Evolutionary conservation across 1,139 yeast species (phyloP).

Genomic region (Eremothecium coryli): DNA sequence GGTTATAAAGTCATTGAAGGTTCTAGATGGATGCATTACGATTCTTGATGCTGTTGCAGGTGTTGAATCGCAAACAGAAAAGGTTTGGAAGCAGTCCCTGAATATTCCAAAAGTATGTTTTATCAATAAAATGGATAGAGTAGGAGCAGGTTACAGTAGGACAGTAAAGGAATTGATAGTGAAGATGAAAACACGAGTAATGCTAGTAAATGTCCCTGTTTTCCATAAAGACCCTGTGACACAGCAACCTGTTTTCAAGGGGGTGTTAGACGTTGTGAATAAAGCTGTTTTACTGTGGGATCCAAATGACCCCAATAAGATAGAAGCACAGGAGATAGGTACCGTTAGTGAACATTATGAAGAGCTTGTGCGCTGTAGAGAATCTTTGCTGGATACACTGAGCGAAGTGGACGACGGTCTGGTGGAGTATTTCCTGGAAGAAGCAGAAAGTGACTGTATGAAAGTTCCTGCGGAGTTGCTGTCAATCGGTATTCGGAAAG

Average conservation of each 20-base stretch:
- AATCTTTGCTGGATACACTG: constrained; percentile 71
- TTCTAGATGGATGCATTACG: constrained; percentile 87
- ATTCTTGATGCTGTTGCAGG: constrained; percentile 95
- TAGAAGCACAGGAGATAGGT: constrained; percentile 40
- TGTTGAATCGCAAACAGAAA: constrained; percentile 95
- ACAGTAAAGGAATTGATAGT: constrained; percentile 80
- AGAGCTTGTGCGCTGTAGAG: constrained; percentile 51
- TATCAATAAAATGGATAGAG: constrained; percentile 91
- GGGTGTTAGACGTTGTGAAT: constrained; percentile 76
- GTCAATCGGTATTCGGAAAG: constrained; percentile 48
- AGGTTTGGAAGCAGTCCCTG: constrained; percentile 86
- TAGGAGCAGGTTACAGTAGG: constrained; percentile 89
- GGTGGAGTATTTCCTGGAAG: constrained; percentile 65
- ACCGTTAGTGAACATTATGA: constrained; percentile 35
- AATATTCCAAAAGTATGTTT: constrained; percentile 69
- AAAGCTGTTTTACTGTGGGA: constrained; percentile 61
- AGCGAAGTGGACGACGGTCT: constrained; percentile 74
- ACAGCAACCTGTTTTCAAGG: constrained; percentile 47
- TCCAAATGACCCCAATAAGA: constrained; percentile 45
- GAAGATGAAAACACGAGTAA: constrained; percentile 66
- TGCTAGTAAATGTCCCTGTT: constrained; percentile 69
- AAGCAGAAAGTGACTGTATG: constrained; percentile 58
- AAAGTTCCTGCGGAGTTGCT: constrained; percentile 45
- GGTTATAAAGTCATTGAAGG: constrained; percentile 80
- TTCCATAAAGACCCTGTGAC: constrained; percentile 36